A percentile compares a stretch with the other conserved stretches of the same genome.
Evolutionary conservation across 2,329 filamentous ascomycete genomes (phyloP).

Genomic region (Pseudogymnoascus destructans): DNA sequence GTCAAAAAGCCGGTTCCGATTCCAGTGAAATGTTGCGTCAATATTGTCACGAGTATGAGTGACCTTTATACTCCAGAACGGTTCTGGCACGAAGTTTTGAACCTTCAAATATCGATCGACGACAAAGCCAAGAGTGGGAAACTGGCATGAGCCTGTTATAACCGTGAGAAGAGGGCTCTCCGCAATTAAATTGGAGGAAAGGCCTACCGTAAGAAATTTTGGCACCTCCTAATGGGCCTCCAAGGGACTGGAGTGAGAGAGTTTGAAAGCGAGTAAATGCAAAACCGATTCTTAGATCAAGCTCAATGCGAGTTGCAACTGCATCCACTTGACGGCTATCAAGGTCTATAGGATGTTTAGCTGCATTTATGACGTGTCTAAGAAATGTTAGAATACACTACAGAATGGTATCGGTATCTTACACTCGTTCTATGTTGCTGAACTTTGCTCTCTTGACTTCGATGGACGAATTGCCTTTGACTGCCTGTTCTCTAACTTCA

Average conservation of each 20-base stretch:
- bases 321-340: slow-evolving; percentile 81
- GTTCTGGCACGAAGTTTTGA: slow-evolving; percentile 81
- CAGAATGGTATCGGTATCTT: slow-evolving; percentile 25
- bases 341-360: slow-evolving; percentile 59
- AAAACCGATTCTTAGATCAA: slow-evolving; percentile 84
- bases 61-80: slow-evolving; percentile 86
- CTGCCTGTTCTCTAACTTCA: slow-evolving; percentile 74
- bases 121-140: slow-evolving; percentile 91
- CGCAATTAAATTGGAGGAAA: neutral
- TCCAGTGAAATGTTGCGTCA: slow-evolving; percentile 75
- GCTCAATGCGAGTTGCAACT: slow-evolving; percentile 76
- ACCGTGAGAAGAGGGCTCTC: slow-evolving; percentile 6
- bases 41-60: slow-evolving; percentile 65
- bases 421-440: slow-evolving; percentile 91
- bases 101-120: slow-evolving; percentile 93
- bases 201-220: slow-evolving; percentile 27
- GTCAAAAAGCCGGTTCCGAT: slow-evolving; percentile 73
- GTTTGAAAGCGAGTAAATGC: slow-evolving; percentile 87
- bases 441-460: slow-evolving; percentile 79
- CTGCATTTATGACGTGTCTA: slow-evolving; percentile 78
- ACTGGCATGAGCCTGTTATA: slow-evolving; percentile 68
- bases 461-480: slow-evolving; percentile 57
- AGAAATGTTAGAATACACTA: slow-evolving; percentile 14
- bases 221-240: slow-evolving; percentile 49
- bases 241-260: slow-evolving; percentile 58